Percentiles rank a stretch among this genome's conserved stretches.
Conservation (phyloP, 164 flowering plant species). For the Stephania japonica region DNA sequence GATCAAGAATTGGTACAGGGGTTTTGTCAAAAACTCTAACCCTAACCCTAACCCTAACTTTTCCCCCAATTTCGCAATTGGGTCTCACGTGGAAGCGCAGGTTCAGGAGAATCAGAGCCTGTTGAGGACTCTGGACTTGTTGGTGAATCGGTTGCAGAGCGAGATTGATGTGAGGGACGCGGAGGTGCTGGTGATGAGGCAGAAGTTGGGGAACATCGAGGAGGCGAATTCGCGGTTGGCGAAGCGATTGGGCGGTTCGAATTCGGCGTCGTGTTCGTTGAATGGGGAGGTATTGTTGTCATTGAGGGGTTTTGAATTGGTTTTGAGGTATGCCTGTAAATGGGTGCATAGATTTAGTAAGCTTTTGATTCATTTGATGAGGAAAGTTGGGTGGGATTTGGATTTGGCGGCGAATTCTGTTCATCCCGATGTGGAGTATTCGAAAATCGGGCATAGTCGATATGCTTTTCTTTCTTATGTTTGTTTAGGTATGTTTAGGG, state of each 20-base stretch:
- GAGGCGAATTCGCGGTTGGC: constrained; percentile 36
- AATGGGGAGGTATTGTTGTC: constrained; percentile 40
- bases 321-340: constrained; percentile 53
- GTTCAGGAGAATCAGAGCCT: constrained; percentile 92
- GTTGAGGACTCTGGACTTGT: constrained; percentile 55
- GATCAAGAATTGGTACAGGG: constrained; percentile 41
- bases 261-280: constrained; percentile 13
- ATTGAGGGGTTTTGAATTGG: constrained; percentile 57
- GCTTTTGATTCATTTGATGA: constrained; percentile 69
- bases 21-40: constrained; percentile 25
- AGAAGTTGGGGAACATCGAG: constrained; percentile 42
- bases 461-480: constrained; percentile 82
- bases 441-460: constrained; percentile 51
- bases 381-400: constrained; percentile 79
- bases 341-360: constrained; percentile 53
- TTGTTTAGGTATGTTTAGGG: constrained; percentile 69
- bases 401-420: constrained; percentile 66
- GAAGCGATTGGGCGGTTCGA: constrained; percentile 32
- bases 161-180: constrained; percentile 69
- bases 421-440: constrained; percentile 50
- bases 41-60: constrained; percentile 25
- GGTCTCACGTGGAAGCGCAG: constrained; percentile 67
- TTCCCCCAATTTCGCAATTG: constrained; percentile 26
- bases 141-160: constrained; percentile 59
- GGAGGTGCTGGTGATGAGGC: constrained; percentile 44